Percentiles rank a stretch among this genome's conserved stretches.
These are phyloP conservation scores for Coprinopsis sp. DNA, from an alignment of 768 basidiomycete genomes.

Conservation along the genomic window DNA sequence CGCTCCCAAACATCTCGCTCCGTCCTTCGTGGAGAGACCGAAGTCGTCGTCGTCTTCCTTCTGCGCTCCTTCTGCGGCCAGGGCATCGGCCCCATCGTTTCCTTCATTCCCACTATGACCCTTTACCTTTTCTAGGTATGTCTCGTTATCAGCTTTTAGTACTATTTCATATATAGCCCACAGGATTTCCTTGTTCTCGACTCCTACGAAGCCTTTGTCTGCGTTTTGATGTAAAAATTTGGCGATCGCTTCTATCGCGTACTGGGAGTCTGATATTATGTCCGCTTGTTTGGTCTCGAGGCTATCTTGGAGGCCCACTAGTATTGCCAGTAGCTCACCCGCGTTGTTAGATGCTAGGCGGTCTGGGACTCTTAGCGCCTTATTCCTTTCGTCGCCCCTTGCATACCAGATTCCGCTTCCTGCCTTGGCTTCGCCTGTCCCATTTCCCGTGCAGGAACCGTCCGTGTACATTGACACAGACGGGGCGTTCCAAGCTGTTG, in stretches of 20 bases:
- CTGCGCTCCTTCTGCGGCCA: conserved; percentile 5
- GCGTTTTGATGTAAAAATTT: conserved; percentile 8
- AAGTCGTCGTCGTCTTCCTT: not conserved
- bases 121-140: conserved; percentile 11
- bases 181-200: conserved; percentile 4
- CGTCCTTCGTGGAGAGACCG: not conserved
- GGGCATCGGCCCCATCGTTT: conserved; percentile 13
- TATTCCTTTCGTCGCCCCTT: conserved; percentile 8
- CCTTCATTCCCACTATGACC: conserved; percentile 10
- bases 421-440: conserved; percentile 1
- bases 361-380: conserved; percentile 8
- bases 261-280: conserved; percentile 15
- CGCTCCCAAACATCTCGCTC: not conserved
- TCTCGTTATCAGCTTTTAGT: not conserved
- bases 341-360: conserved; percentile 11
- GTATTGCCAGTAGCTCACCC: conserved; percentile 16
- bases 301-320: not conserved
- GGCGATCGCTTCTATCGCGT: conserved; percentile 12
- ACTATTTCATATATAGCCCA: not conserved
- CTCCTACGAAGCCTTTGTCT: conserved; percentile 12
- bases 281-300: not conserved
- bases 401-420: conserved; percentile 19
- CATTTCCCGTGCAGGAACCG: conserved; percentile 9
- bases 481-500: no score
- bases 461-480: conserved; percentile 12